A percentile compares a stretch with the other conserved stretches of the same genome.
These are phyloP conservation scores for Syzygium malaccense DNA, from an alignment of 441 rosid species.

Conservation along the genomic window DNA sequence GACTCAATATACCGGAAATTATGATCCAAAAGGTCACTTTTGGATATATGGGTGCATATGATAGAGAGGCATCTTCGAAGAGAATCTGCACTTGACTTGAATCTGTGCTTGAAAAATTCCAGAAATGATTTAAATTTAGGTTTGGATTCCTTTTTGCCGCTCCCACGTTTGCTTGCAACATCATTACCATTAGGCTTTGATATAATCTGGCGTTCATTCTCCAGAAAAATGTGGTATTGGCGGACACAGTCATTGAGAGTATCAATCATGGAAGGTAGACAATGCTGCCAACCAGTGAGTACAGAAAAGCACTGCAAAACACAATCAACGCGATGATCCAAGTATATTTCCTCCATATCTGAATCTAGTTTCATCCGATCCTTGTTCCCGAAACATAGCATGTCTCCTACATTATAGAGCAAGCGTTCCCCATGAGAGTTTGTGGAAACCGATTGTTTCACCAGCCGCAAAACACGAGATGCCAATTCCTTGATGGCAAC, in stretches of 20 bases:
- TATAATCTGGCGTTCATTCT: slow-evolving; percentile 3
- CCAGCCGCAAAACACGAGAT: slow-evolving; percentile 22
- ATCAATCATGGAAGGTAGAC: slow-evolving; percentile 12
- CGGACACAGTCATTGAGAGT: slow-evolving; percentile 19
- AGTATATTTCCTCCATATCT: slow-evolving; percentile 22
- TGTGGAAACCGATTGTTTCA: slow-evolving; percentile 13
- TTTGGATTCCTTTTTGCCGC: neutral
- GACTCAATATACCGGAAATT: neutral
- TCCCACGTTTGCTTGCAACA: neutral
- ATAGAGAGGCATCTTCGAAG: slow-evolving; percentile 16
- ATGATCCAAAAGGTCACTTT: neutral
- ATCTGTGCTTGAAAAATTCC: slow-evolving; percentile 22
- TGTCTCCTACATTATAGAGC: slow-evolving; percentile 23
- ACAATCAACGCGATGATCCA: slow-evolving; percentile 28
- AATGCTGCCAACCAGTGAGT: slow-evolving; percentile 15
- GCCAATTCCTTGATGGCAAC: slow-evolving; percentile 48
- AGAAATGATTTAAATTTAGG: slow-evolving; percentile 11
- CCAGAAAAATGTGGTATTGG: slow-evolving; percentile 5
- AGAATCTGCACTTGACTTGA: neutral
- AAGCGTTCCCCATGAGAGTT: neutral
- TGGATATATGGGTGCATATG: slow-evolving; percentile 23
- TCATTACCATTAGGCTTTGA: neutral
- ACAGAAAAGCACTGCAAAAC: slow-evolving; percentile 22
- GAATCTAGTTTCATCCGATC: slow-evolving; percentile 12
- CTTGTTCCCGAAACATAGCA: slow-evolving; percentile 31